Conservation (phyloP, 495 filamentous ascomycete genomes). For the Articulospora tetracladia region DNA sequence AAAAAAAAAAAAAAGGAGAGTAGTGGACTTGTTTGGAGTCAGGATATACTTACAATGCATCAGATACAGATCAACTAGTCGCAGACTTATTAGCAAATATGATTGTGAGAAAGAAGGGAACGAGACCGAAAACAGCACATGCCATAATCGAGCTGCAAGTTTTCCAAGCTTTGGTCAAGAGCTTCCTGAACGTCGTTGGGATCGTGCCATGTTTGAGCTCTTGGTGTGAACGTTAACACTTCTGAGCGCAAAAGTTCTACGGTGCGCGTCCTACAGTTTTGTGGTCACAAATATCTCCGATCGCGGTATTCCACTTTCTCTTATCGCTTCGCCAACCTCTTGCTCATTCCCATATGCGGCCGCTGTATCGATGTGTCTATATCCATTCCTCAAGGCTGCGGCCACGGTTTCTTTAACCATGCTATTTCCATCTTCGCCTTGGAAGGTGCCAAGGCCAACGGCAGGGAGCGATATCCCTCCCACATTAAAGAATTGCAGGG, state of each 20-base stretch:
- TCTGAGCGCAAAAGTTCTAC: too few relatives aligned
- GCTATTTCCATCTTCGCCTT: slow-evolving; percentile 1
- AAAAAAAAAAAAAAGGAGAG: too few relatives aligned
- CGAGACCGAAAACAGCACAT: too few relatives aligned
- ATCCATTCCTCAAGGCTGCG: slow-evolving; percentile 44
- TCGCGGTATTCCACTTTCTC: slow-evolving; percentile 56
- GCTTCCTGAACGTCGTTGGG: slow-evolving; percentile 41
- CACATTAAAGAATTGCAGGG: not conserved
- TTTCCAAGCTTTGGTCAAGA: slow-evolving; percentile 48
- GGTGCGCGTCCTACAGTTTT: too few relatives aligned
- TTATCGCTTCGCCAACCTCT: slow-evolving; percentile 62
- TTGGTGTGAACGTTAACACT: not conserved
- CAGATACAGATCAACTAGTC: too few relatives aligned
- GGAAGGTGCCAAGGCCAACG: slow-evolving; percentile 23
- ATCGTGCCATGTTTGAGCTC: slow-evolving; percentile 29
- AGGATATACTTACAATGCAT: too few relatives aligned
- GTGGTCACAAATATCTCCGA: slow-evolving; percentile 67
- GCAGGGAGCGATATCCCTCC: slow-evolving; percentile 19
- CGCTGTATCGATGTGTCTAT: slow-evolving; percentile 53
- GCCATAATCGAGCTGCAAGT: too few relatives aligned
- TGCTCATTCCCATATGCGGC: slow-evolving; percentile 54
- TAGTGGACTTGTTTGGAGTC: too few relatives aligned
- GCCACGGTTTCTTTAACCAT: slow-evolving; percentile 9
- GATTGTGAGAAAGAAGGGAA: too few relatives aligned
- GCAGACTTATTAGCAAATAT: too few relatives aligned